Conservation (phyloP, 306 rosid genomes). For the Carpinus viminea region DNA sequence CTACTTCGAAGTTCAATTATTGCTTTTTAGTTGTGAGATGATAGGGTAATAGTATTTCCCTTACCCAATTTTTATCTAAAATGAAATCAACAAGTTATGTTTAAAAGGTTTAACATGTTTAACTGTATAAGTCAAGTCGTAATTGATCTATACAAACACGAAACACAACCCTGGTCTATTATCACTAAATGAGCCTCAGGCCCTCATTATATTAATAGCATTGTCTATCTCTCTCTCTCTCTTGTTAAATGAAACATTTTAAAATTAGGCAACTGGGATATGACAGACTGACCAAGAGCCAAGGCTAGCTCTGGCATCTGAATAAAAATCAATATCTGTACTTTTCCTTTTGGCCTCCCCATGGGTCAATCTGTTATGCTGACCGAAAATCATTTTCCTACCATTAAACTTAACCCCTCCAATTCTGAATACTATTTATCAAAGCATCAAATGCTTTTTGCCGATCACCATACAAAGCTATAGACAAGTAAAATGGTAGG, state of each 20-base stretch:
- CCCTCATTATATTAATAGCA: too few species aligned
- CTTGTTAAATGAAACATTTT: background rate
- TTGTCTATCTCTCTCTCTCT: too few species aligned
- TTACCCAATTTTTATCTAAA: too few species aligned
- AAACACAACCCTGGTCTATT: too few species aligned
- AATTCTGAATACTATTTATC: background rate
- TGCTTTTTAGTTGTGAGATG: too few species aligned
- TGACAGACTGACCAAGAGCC: background rate
- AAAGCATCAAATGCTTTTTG: background rate
- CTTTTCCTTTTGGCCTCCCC: background rate
- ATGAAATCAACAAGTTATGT: too few species aligned
- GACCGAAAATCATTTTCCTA: background rate
- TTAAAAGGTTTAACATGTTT: too few species aligned
- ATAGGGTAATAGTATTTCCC: too few species aligned
- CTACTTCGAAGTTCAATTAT: too few species aligned
- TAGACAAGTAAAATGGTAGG: background rate
- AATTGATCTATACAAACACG: too few species aligned
- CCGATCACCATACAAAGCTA: constrained; percentile 5
- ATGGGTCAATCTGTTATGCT: background rate
- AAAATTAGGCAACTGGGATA: background rate
- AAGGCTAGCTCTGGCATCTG: background rate
- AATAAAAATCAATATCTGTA: background rate
- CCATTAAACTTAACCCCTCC: background rate
- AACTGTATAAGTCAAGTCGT: too few species aligned
- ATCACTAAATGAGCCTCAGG: too few species aligned